Evolutionary conservation across 2,329 filamentous ascomycete species (phyloP), one percentile per base, ranked within the genome.

Genomic region (Colletotrichum falcatum): DNA sequence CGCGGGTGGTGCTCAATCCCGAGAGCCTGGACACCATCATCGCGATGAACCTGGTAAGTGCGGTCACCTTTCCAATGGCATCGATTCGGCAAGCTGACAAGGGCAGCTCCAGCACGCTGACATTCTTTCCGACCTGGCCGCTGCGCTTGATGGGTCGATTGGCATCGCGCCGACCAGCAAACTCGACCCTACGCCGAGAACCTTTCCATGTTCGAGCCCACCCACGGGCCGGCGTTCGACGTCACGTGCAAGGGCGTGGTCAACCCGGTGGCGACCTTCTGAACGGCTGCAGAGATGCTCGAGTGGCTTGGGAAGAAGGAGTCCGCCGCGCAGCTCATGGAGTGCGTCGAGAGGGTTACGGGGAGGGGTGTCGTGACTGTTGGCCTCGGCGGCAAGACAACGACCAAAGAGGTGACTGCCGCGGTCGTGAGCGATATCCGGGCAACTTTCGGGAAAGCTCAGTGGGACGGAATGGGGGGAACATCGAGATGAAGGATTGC

Each of bases 161-260:
- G 90, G 90, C 6, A 91, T 92, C 70, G 90, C 90, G 2, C 89
- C 90, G 2, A 91, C 90, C 0, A 86, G 83, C 44, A 91, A 91
- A 73, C 81, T 92, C 8, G 89, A 92, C 74, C 89, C 90, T 6
- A 80, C 79, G 9, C 74, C 80, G n/a, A 83, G 76, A 74, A 86
- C 79, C 65, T 87, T 77, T 83, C 80, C 63, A 86, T 88, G 86
- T 89, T 89, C 73, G 87, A 89, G 78, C 87, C 87, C 0, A 87
- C 88, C 66, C 86, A 88, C 71, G 86, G 86, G 6, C 84, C 82
- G 8, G 86, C 86, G 1, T 86, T 86, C 64, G 86, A 88, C 70
- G 88, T 88, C 58, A 83, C 84, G 0, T 86, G 86, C 3, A 85
- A 85, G 73, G 86, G 86, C 3, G 74, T 86, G 26, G 85, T 85